Conservation (phyloP, 1,284 basidiomycete genomes). For the Pseudozyma tsukubaensis region DNA sequence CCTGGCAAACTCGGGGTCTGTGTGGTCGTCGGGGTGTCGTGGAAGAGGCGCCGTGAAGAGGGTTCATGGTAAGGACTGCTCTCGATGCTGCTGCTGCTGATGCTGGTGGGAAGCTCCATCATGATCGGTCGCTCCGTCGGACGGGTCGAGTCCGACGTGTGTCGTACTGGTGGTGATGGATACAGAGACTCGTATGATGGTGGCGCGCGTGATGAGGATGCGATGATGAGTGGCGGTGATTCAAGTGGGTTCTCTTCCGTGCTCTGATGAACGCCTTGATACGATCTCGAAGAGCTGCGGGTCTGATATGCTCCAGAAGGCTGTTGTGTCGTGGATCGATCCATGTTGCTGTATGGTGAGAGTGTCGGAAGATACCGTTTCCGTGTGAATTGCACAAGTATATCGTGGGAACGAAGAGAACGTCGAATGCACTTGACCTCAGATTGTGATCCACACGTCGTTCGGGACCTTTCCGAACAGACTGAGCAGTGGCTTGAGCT, state of each 20-base stretch:
- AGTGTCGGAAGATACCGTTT: constrained; percentile 1
- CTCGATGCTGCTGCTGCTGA: constrained; percentile 32
- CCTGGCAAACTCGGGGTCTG: neutral
- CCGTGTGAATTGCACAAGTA: neutral
- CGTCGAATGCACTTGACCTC: too few species aligned
- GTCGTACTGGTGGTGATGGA: constrained; percentile 4
- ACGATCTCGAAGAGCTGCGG: neutral
- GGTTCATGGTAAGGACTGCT: constrained; percentile 23
- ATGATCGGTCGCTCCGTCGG: constrained; percentile 12
- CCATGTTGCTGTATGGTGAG: neutral
- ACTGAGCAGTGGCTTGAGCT: neutral
- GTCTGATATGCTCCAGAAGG: neutral
- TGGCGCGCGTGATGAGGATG: constrained; percentile 10
- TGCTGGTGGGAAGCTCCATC: constrained; percentile 26
- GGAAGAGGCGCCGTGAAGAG: constrained; percentile 37
- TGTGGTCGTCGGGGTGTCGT: constrained; percentile 29
- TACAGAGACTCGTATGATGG: constrained; percentile 6
- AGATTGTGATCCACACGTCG: too few species aligned
- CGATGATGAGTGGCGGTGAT: constrained; percentile 25
- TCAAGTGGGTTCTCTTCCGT: constrained; percentile 16
- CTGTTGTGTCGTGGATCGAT: neutral
- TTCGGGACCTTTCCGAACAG: neutral
- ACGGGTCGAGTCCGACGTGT: constrained; percentile 5
- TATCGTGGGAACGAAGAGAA: neutral
- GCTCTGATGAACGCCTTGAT: neutral